A percentile compares a stretch with the other conserved stretches of the same genome.
phyloP scores from a whole-genome alignment of 306 rosid genomes.

The Coriaria nepalensis region DNA sequence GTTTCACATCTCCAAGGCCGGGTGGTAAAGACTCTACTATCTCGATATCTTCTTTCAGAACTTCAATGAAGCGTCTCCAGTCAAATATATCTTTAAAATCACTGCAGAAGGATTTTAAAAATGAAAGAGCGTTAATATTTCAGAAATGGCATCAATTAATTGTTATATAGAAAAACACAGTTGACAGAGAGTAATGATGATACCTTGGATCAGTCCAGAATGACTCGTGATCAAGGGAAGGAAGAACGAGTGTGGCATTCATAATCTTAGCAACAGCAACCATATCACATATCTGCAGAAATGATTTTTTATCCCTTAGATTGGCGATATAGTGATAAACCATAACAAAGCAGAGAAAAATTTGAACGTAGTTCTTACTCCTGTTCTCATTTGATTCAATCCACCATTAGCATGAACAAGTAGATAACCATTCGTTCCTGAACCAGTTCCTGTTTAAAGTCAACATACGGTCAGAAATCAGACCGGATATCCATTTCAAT shows the following conservation, averaged over 20 bases:
- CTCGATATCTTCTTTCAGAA: conserved; percentile 55
- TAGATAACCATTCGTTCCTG: conserved; percentile 74
- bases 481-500: neutral
- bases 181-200: neutral
- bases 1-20: conserved; percentile 31
- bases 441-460: conserved; percentile 23
- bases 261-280: conserved; percentile 93
- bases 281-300: conserved; percentile 92
- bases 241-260: conserved; percentile 96
- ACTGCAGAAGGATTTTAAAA: conserved; percentile 32
- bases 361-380: conserved; percentile 34
- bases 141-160: too few species aligned
- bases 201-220: conserved; percentile 99
- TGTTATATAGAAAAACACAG: too few species aligned
- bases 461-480: neutral
- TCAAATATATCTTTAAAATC: conserved; percentile 93
- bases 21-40: conserved; percentile 74
- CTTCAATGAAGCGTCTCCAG: conserved; percentile 83
- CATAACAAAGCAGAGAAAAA: neutral
- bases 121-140: neutral
- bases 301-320: conserved; percentile 16
- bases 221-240: conserved; percentile 81
- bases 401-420: conserved; percentile 97
- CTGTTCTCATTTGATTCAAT: conserved; percentile 98
- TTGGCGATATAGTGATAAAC: neutral